phyloP scores from a whole-genome alignment of 768 basidiomycete genomes.

The Russula lepida region DNA sequence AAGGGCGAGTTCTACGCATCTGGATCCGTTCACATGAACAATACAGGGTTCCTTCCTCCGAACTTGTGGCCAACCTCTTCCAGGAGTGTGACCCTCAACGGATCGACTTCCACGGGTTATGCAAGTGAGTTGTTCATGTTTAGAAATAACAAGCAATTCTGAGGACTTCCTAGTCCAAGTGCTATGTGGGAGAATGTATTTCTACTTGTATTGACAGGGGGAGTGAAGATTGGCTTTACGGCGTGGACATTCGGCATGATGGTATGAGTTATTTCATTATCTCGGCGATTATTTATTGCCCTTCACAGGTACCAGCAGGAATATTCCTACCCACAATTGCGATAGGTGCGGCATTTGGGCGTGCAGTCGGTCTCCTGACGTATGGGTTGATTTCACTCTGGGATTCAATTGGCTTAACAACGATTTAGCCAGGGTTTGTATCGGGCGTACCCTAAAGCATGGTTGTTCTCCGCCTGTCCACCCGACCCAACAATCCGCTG shows the following conservation, averaged over 20 bases:
- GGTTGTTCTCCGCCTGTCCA: conserved; percentile 65
- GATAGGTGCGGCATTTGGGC: conserved; percentile 64
- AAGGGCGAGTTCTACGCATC: neutral
- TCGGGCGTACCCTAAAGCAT: conserved; percentile 54
- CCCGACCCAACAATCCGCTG: conserved; percentile 61
- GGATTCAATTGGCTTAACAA: neutral
- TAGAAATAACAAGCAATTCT: neutral
- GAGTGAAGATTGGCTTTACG: conserved; percentile 52
- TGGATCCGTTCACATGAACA: neutral
- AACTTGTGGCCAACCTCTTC: conserved; percentile 76
- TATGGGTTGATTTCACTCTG: conserved; percentile 27
- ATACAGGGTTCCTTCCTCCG: conserved; percentile 60
- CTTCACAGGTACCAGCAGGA: conserved; percentile 57
- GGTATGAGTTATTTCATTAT: conserved; percentile 30
- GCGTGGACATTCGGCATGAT: conserved; percentile 78
- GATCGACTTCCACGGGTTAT: conserved; percentile 65
- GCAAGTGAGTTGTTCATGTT: conserved; percentile 53
- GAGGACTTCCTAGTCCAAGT: conserved; percentile 38
- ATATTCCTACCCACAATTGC: conserved; percentile 72
- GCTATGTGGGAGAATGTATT: conserved; percentile 64
- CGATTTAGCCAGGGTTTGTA: conserved; percentile 54
- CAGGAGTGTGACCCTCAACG: conserved; percentile 69
- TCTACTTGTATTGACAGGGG: conserved; percentile 52
- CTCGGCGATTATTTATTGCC: neutral
- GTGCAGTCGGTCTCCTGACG: conserved; percentile 62